Conservation (phyloP, 192 early-diverging fungal species). For the Diversispora epigaea region DNA sequence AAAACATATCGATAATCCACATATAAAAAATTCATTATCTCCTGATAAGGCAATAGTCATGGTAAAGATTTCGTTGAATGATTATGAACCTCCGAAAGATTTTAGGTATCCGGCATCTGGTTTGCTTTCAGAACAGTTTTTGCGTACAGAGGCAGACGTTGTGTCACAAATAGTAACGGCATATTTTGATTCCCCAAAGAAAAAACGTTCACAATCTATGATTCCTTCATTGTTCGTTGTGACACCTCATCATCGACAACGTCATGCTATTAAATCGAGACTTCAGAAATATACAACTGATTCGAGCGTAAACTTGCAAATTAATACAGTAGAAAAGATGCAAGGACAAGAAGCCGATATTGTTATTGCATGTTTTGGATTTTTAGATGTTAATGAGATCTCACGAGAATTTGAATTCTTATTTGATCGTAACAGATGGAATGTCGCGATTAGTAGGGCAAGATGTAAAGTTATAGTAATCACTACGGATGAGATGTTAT, state of each 20-base stretch:
- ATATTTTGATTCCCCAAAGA: constrained; percentile 34
- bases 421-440: constrained; percentile 49
- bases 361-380: constrained; percentile 60
- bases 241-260: constrained; percentile 52
- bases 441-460: constrained; percentile 48
- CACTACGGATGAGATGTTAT: constrained; percentile 36
- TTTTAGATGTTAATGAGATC: constrained; percentile 38
- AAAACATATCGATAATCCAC: constrained; percentile 18
- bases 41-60: constrained; percentile 38
- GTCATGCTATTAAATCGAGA: constrained; percentile 36
- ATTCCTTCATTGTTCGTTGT: constrained; percentile 40
- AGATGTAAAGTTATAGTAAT: constrained; percentile 42
- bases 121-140: constrained; percentile 15
- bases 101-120: background rate
- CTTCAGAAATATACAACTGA: constrained; percentile 14
- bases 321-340: constrained; percentile 56
- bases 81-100: background rate
- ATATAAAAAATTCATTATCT: constrained; percentile 40
- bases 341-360: constrained; percentile 60
- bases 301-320: constrained; percentile 35
- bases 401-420: constrained; percentile 39
- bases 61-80: constrained; percentile 38
- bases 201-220: constrained; percentile 17
- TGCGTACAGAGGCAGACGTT: constrained; percentile 40
- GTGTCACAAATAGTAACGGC: constrained; percentile 41